phyloP scores from a whole-genome alignment of 2,329 filamentous ascomycete genomes.

The Pseudocercospora eumusae region DNA sequence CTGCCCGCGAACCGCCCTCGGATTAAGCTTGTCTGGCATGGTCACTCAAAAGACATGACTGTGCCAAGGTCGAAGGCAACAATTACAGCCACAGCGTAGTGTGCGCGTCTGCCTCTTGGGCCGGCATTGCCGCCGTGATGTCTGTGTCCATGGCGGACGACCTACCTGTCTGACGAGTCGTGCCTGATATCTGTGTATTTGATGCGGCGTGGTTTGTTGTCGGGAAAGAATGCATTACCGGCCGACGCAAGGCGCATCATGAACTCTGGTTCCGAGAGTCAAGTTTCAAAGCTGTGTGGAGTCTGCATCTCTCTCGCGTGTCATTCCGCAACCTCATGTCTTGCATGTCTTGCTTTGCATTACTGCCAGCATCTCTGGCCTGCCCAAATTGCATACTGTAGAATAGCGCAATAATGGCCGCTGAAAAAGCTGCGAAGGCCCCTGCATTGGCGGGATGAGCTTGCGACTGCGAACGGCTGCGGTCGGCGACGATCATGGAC shows the following conservation, averaged over 20 bases:
- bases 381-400: slow-evolving; percentile 4
- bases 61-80: not conserved
- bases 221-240: not conserved
- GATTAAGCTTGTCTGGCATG: slow-evolving; percentile 7
- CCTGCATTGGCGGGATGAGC: slow-evolving; percentile 9
- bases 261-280: not conserved
- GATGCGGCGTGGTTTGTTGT: not conserved
- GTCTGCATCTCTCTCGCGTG: not conserved
- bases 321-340: not conserved
- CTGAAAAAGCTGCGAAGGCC: not conserved
- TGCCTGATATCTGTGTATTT: not conserved
- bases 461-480: slow-evolving; percentile 5
- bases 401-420: not conserved
- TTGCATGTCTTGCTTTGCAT: slow-evolving; percentile 1
- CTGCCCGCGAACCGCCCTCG: slow-evolving; percentile 2
- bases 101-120: too few relatives aligned
- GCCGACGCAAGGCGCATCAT: not conserved
- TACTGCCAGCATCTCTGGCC: not conserved
- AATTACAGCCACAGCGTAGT: not conserved
- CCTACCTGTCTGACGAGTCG: not conserved
- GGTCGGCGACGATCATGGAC: not conserved
- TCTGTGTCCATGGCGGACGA: not conserved
- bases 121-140: too few relatives aligned
- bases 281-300: not conserved
- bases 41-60: not conserved